Evolutionary conservation across 2,329 filamentous ascomycete genomes (phyloP).

Genomic region (Stachybotrys echinatus): DNA sequence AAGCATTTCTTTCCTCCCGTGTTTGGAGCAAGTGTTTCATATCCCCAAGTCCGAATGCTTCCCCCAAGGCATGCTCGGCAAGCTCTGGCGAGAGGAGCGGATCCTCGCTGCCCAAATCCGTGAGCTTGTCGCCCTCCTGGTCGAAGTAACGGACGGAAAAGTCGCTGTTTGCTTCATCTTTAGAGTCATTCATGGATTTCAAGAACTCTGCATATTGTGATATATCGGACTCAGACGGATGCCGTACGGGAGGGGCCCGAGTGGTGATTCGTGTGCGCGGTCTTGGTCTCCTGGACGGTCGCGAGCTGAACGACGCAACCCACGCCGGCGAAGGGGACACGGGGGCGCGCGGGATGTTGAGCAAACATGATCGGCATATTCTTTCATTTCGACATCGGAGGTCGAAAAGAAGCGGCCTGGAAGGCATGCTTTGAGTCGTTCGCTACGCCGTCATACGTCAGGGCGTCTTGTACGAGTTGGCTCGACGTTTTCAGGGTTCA

Average conservation of each 20-base stretch:
- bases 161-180: constrained; percentile 9
- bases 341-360: constrained; percentile 20
- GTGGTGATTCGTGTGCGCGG: constrained; percentile 9
- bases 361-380: constrained; percentile 32
- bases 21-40: constrained; percentile 31
- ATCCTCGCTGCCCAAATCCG: constrained; percentile 33
- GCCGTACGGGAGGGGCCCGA: constrained; percentile 12
- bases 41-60: constrained; percentile 23
- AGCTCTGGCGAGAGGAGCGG: constrained; percentile 30
- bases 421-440: constrained; percentile 24
- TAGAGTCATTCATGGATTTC: constrained; percentile 14
- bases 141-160: constrained; percentile 43
- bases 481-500: not conserved
- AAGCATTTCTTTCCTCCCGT: constrained; percentile 25
- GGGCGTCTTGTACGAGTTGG: not conserved
- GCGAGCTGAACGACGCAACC: constrained; percentile 26
- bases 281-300: constrained; percentile 14
- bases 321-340: constrained; percentile 13
- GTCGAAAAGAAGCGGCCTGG: constrained; percentile 28
- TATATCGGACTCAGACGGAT: constrained; percentile 19
- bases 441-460: not conserved
- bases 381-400: constrained; percentile 26
- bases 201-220: constrained; percentile 20
- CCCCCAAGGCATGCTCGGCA: constrained; percentile 7
- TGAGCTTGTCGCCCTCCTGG: constrained; percentile 28